A percentile compares a stretch with the other conserved stretches of the same genome.
Evolutionary conservation across 1,284 basidiomycete genomes (phyloP).

Genomic region (Anthracocystis setariae): DNA sequence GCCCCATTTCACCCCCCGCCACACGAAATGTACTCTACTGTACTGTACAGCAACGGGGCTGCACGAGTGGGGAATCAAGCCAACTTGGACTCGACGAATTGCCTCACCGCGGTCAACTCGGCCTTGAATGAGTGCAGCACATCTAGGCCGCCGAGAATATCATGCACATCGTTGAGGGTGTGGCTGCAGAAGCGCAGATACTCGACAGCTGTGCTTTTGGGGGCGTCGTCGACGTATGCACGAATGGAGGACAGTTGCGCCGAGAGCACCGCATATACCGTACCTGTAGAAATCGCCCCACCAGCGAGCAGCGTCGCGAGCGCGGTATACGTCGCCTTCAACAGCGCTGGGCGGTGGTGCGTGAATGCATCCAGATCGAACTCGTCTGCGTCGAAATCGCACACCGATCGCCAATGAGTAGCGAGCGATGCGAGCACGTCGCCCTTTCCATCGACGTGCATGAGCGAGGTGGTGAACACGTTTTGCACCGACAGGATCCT

Average conservation of each 20-base stretch:
- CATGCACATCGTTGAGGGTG: constrained; percentile 15
- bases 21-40: too few species aligned
- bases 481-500: constrained; percentile 49
- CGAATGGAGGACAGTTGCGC: constrained; percentile 37
- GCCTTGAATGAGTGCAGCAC: constrained; percentile 8
- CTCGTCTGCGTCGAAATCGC: not conserved
- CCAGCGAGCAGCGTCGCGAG: constrained; percentile 9
- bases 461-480: constrained; percentile 37
- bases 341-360: constrained; percentile 1
- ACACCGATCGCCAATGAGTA: constrained; percentile 4
- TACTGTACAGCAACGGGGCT: too few species aligned
- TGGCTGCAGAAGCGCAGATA: constrained; percentile 19
- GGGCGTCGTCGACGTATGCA: constrained; percentile 32
- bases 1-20: too few species aligned
- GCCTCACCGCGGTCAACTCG: constrained; percentile 2
- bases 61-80: too few species aligned
- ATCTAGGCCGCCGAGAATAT: not conserved
- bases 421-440: not conserved
- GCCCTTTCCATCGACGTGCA: constrained; percentile 1
- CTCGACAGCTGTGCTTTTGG: not conserved
- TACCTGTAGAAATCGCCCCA: constrained; percentile 13
- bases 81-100: not conserved
- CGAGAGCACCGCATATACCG: constrained; percentile 33
- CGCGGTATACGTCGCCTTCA: constrained; percentile 7
- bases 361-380: constrained; percentile 28